Evolutionary conservation across 257 asterid species (phyloP).

Genomic region (Lavandula angustifolia): DNA sequence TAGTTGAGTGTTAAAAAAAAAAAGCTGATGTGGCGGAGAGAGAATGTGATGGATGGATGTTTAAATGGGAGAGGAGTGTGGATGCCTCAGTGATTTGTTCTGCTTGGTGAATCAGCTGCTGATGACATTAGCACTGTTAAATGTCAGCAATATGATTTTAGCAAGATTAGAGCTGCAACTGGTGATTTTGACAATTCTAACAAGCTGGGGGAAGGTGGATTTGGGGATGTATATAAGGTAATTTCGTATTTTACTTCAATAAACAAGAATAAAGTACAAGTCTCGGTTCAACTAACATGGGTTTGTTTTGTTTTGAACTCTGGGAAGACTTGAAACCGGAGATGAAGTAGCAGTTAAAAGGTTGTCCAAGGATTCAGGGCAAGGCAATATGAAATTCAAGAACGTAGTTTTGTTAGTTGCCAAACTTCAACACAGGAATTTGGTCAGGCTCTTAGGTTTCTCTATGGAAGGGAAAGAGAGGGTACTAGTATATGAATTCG

Average conservation of each 20-base stretch:
- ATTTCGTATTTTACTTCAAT: no score
- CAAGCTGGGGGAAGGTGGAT: conserved; percentile 45
- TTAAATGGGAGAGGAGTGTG: no score
- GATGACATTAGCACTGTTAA: conserved; percentile 6
- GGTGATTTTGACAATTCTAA: conserved; percentile 28
- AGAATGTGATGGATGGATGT: no score
- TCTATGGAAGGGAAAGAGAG: conserved; percentile 23
- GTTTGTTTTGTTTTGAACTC: not conserved
- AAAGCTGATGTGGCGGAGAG: no score
- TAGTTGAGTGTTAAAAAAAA: no score
- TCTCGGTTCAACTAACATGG: not conserved
- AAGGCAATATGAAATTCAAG: conserved; percentile 37
- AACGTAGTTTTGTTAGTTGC: conserved; percentile 37
- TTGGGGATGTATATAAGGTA: conserved; percentile 43
- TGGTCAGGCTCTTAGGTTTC: conserved; percentile 42
- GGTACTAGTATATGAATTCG: conserved; percentile 32
- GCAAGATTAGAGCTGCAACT: conserved; percentile 34
- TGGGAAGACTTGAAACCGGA: conserved; percentile 35
- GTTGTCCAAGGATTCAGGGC: conserved; percentile 29
- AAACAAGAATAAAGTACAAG: not conserved
- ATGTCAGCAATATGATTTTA: conserved; percentile 27
- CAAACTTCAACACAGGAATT: conserved; percentile 38
- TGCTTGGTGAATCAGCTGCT: not conserved
- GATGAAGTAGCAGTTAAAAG: conserved; percentile 42
- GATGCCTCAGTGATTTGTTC: not conserved